Conservation (phyloP, 371 early-diverging fungal species). For the Rhizopus delemar region DNA sequence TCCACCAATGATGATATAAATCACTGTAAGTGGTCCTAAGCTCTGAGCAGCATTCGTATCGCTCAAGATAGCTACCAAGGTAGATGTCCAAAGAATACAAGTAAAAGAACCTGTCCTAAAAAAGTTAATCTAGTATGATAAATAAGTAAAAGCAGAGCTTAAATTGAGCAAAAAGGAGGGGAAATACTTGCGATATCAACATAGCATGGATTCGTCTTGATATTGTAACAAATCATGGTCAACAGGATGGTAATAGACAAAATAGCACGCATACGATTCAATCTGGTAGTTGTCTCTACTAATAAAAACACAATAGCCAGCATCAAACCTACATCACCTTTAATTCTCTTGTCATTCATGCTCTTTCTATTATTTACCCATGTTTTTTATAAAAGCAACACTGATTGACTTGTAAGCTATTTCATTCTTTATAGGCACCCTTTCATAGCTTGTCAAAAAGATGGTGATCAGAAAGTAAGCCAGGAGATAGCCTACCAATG, state of each 20-base stretch:
- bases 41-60: conserved; percentile 47
- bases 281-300: conserved; percentile 57
- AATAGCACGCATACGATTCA: conserved; percentile 55
- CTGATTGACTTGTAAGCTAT: conserved; percentile 72
- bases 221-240: conserved; percentile 66
- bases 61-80: conserved; percentile 55
- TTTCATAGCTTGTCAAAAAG: conserved; percentile 74
- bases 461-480: conserved; percentile 68
- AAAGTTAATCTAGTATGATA: conserved; percentile 48
- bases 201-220: conserved; percentile 60
- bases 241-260: conserved; percentile 57
- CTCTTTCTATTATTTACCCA: conserved; percentile 39
- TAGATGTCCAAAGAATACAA: conserved; percentile 59
- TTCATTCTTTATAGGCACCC: conserved; percentile 66
- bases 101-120: conserved; percentile 60
- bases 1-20: conserved; percentile 57
- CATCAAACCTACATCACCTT: conserved; percentile 36
- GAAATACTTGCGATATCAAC: conserved; percentile 37
- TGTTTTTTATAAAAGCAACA: conserved; percentile 73
- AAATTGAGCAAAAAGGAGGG: not conserved
- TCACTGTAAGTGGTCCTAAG: conserved; percentile 46
- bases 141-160: not conserved
- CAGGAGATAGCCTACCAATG: conserved; percentile 61
- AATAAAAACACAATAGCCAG: conserved; percentile 57
- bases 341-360: not conserved